These are phyloP conservation scores for Kodamaea kaohsiungensis DNA, from an alignment of 805 yeast genomes.

Conservation along the genomic window DNA sequence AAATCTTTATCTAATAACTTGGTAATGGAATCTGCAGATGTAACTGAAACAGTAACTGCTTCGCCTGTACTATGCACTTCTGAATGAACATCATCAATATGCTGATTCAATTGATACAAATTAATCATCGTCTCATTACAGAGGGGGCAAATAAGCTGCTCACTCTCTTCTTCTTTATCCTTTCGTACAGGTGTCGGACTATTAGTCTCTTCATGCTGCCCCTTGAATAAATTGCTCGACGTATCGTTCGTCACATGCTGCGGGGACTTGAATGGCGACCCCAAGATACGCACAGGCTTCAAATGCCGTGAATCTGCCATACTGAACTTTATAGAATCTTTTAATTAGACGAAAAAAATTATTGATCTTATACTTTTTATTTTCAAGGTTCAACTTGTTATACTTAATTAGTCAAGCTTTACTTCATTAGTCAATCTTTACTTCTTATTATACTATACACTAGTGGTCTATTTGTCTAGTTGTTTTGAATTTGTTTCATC, in stretches of 20 bases:
- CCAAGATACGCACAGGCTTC: slow-evolving; percentile 17
- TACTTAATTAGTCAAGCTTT: too few relatives aligned
- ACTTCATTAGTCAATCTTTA: too few relatives aligned
- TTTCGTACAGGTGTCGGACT: slow-evolving; percentile 11
- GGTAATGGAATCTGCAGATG: slow-evolving; percentile 6
- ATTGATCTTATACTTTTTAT: not conserved
- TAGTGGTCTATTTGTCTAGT: not conserved
- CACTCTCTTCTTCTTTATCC: slow-evolving; percentile 11
- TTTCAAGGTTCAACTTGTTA: too few relatives aligned
- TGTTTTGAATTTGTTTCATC: not conserved
- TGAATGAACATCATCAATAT: slow-evolving; percentile 67
- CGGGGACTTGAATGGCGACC: slow-evolving; percentile 27
- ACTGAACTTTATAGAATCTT: not conserved
- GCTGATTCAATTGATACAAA: slow-evolving; percentile 59
- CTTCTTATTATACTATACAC: not conserved
- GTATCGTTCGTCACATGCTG: slow-evolving; percentile 9
- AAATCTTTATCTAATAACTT: slow-evolving; percentile 15
- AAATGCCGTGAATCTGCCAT: not conserved
- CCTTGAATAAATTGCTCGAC: not conserved
- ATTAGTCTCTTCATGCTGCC: not conserved
- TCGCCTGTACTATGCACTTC: not conserved
- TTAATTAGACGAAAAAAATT: not conserved
- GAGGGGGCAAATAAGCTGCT: slow-evolving; percentile 57
- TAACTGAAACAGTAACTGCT: not conserved
- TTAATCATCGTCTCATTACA: slow-evolving; percentile 62